Evolutionary conservation across 352 stramenopile species (phyloP), one percentile per base, ranked within the genome.

Genomic region (Hyphochytrium catenoides): DNA sequence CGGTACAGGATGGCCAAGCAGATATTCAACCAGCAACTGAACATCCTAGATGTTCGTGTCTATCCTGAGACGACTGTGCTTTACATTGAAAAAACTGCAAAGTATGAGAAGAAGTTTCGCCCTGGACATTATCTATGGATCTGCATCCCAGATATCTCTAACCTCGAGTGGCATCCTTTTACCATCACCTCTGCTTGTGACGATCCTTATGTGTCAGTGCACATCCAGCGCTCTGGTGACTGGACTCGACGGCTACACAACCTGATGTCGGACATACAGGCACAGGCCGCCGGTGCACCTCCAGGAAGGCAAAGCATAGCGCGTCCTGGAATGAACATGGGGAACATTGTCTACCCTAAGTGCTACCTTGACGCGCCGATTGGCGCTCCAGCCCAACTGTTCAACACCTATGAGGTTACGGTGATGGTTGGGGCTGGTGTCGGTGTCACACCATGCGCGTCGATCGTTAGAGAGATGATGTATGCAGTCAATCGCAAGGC

Each of bases 101-200:
- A 53, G 55, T 2, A 36, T 62, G 52, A 65, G n/a, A 62, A 43
- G 15, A 17, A 42, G 44, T 21, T 43, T 56, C 17, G 44, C 23
- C 1, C 67, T 67, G 31, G 28, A 35, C 1, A 65, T 41, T 86
- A 85, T 47, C 60, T 57, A 0, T 83, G 82, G 40, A 30, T 89
- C 18, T 77, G 73, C 40, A 44, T 89, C n/a, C 69, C 68, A 0
- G 37, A 44, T 0, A 48, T 89, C 36, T 69, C 53, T 5, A 11
- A 46, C 8, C 46, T 70, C 0, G 49, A 86, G 47, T 89, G 74
- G 71, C 74, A 89, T 55, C 74, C 74, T n/a, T 85, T 86, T 41
- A 79, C 65, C 3, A 67, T 88, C 29, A 71, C 64, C 11, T 79
- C 60, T 17, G 65, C 62, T 2, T 68, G 69, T 0, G 49, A 60